These are phyloP conservation scores for Lasiodiplodia sp. DNA, from an alignment of 2,329 filamentous ascomycete genomes.

Conservation along the genomic window DNA sequence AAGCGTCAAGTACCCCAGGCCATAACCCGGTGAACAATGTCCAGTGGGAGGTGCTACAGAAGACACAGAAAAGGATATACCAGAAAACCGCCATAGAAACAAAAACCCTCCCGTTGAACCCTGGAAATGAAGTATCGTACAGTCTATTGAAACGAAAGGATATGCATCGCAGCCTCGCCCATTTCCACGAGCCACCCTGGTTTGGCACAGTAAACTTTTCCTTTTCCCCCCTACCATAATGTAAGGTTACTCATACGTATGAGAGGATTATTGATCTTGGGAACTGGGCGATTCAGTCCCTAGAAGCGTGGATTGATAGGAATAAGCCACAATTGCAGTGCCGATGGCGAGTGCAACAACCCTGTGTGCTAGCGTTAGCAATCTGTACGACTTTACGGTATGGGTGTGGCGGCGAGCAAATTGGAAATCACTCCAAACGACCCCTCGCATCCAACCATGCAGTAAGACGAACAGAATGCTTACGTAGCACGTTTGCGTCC, in stretches of 20 bases:
- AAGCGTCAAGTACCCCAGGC: constrained; percentile 2
- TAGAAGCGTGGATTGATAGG: constrained; percentile 11
- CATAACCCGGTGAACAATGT: neutral
- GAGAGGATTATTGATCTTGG: neutral
- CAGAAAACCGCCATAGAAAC: neutral
- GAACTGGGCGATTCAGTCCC: neutral
- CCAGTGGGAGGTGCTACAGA: neutral
- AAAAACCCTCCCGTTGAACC: neutral
- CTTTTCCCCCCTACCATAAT: neutral
- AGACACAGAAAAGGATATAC: constrained; percentile 14
- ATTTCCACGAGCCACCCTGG: neutral
- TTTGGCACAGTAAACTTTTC: neutral
- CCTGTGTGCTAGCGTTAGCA: constrained; percentile 20
- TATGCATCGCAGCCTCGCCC: neutral
- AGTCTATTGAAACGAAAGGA: constrained; percentile 2
- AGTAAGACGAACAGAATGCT: constrained; percentile 28
- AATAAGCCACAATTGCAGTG: constrained; percentile 6
- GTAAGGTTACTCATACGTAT: neutral
- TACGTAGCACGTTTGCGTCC: constrained; percentile 30
- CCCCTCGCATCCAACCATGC: constrained; percentile 21
- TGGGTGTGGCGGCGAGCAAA: constrained; percentile 20
- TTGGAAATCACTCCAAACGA: constrained; percentile 22
- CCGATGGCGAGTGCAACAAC: constrained; percentile 9
- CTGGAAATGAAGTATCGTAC: neutral
- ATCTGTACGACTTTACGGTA: constrained; percentile 19